Percentiles rank a stretch among this genome's conserved stretches.
These are phyloP conservation scores for Sugiyamaella mastotermitis DNA, from an alignment of 805 yeast genomes.

Conservation along the genomic window DNA sequence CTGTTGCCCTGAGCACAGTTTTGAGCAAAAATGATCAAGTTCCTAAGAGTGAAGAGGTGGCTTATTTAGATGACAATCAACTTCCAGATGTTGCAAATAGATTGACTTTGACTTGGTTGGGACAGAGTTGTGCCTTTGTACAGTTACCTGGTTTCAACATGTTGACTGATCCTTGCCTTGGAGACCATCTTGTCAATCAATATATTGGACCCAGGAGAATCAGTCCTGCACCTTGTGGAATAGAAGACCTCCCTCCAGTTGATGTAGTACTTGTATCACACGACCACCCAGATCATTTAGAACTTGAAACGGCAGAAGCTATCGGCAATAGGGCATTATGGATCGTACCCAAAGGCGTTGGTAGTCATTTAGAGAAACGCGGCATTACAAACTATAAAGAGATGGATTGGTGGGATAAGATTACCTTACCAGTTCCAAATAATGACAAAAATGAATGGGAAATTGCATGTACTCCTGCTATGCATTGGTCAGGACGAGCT, in stretches of 20 bases:
- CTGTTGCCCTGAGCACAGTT: too few relatives aligned
- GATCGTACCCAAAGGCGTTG: conserved; percentile 84
- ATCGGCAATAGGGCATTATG: conserved; percentile 63
- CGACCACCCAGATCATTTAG: conserved; percentile 94
- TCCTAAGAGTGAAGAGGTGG: background rate
- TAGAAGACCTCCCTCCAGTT: conserved; percentile 59
- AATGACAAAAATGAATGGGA: conserved; percentile 42
- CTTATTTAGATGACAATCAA: background rate
- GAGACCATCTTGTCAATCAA: conserved; percentile 54
- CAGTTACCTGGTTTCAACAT: conserved; percentile 68
- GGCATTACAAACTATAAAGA: conserved; percentile 64
- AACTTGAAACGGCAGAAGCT: conserved; percentile 45
- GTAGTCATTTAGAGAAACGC: conserved; percentile 47
- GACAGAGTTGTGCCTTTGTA: conserved; percentile 79
- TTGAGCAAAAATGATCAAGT: background rate
- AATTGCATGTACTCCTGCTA: conserved; percentile 82
- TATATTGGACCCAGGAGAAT: conserved; percentile 78
- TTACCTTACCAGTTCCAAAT: conserved; percentile 34
- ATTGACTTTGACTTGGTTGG: conserved; percentile 80
- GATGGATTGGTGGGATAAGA: conserved; percentile 89
- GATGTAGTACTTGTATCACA: conserved; percentile 79
- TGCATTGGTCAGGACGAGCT: conserved; percentile 90
- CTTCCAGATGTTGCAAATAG: conserved; percentile 27
- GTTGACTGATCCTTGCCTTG: conserved; percentile 80
- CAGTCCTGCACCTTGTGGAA: conserved; percentile 64